Percentiles rank a stretch among this genome's conserved stretches.
Evolutionary conservation across 768 basidiomycete genomes (phyloP).

Genomic region (Auricularia cornea): DNA sequence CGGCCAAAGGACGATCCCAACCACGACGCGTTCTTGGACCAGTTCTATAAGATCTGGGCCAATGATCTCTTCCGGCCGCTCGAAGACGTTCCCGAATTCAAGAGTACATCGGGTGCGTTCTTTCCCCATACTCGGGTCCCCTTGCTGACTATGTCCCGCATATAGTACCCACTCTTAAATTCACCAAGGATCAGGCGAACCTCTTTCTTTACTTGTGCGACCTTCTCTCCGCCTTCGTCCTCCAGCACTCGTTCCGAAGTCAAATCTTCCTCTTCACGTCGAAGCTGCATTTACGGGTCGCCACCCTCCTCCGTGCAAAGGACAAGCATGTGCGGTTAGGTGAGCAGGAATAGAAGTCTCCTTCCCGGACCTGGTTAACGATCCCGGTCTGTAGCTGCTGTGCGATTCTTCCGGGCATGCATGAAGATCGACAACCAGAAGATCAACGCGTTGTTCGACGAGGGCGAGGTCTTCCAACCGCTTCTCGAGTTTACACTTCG

Average conservation of each 20-base stretch:
- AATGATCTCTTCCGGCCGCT: conserved; percentile 77
- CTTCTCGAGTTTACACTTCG: conserved; percentile 76
- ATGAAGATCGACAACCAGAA: conserved; percentile 77
- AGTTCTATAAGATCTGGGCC: conserved; percentile 84
- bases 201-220: conserved; percentile 88
- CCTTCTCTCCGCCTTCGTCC: conserved; percentile 77
- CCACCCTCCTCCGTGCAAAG: conserved; percentile 65
- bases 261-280: conserved; percentile 84
- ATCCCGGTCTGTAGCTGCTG: conserved; percentile 50
- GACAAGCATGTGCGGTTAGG: conserved; percentile 93
- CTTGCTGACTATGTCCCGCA: conserved; percentile 7
- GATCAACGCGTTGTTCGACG: conserved; percentile 64
- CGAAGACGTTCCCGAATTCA: conserved; percentile 60
- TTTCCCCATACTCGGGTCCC: too few relatives aligned
- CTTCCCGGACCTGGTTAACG: background rate
- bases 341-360: conserved; percentile 32
- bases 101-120: conserved; percentile 23
- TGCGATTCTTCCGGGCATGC: conserved; percentile 84
- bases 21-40: conserved; percentile 84
- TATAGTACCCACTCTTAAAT: conserved; percentile 42
- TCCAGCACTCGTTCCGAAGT: conserved; percentile 86
- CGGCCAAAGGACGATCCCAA: conserved; percentile 74
- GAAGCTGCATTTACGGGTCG: conserved; percentile 64
- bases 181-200: conserved; percentile 69
- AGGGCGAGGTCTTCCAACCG: conserved; percentile 75